Evolutionary conservation across 2,329 filamentous ascomycete species (phyloP).

Genomic region (Fusarium odoratissimum): DNA sequence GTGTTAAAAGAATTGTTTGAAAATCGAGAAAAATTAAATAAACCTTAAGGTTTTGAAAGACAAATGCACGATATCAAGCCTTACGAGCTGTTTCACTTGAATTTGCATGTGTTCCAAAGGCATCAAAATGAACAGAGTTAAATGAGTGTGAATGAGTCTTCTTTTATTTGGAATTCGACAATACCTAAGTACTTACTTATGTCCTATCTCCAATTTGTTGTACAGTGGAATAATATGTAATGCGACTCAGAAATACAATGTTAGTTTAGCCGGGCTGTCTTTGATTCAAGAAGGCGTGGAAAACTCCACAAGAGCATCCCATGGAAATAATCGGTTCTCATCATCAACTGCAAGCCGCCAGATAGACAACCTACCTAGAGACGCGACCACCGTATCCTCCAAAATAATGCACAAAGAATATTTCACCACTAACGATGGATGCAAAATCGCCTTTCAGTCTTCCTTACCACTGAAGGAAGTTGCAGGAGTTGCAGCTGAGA

Average conservation of each 20-base stretch:
- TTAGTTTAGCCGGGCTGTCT: too few relatives aligned
- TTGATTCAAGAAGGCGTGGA: background rate
- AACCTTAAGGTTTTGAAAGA: background rate
- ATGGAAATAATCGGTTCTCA: background rate
- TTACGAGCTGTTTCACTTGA: background rate
- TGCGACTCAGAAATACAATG: background rate
- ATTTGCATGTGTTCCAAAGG: background rate
- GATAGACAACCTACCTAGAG: background rate
- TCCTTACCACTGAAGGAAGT: conserved; percentile 33
- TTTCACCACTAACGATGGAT: conserved; percentile 41
- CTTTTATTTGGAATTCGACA: background rate
- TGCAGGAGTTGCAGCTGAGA: conserved; percentile 4
- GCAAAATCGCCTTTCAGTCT: conserved; percentile 40
- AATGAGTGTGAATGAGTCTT: background rate
- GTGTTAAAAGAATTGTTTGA: background rate
- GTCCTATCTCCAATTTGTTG: background rate
- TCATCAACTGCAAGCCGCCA: background rate
- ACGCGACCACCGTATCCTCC: background rate
- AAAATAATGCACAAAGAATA: conserved; percentile 34
- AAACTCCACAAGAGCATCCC: conserved; percentile 4
- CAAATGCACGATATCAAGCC: background rate
- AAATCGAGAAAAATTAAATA: background rate
- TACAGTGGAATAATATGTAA: background rate
- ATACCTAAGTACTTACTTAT: background rate
- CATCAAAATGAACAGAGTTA: too few relatives aligned